A percentile compares a stretch with the other conserved stretches of the same genome.
These are phyloP conservation scores for Buxus sempervirens DNA, from an alignment of 164 flowering plant species.

Conservation along the genomic window DNA sequence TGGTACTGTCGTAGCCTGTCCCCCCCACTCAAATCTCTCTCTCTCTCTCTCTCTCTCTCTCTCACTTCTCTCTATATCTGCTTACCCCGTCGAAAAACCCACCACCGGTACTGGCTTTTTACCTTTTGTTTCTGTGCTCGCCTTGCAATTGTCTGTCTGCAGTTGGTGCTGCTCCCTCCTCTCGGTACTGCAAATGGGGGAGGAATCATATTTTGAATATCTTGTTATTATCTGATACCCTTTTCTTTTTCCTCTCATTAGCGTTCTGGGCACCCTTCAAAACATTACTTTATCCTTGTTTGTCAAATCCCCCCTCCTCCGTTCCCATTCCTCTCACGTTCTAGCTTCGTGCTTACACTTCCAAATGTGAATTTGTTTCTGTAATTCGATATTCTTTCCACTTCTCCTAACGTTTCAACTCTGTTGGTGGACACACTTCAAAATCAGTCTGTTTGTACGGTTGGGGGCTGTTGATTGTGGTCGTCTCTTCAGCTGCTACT, in stretches of 20 bases:
- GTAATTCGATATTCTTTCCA: constrained; percentile 30
- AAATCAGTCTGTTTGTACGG: constrained; percentile 1
- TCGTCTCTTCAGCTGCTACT: too few relatives aligned
- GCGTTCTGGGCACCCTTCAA: constrained; percentile 17
- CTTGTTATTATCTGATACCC: constrained; percentile 58
- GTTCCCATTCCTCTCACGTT: constrained; percentile 14
- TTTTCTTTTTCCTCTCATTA: constrained; percentile 17
- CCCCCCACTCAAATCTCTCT: constrained; percentile 42
- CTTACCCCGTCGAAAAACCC: constrained; percentile 26
- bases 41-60: neutral
- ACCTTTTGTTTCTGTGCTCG: constrained; percentile 43
- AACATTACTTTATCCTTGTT: constrained; percentile 23
- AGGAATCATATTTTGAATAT: constrained; percentile 60
- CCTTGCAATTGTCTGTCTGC: constrained; percentile 53
- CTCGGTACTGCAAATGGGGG: constrained; percentile 58
- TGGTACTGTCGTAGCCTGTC: constrained; percentile 48
- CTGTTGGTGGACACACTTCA: constrained; percentile 18
- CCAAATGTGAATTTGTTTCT: constrained; percentile 17
- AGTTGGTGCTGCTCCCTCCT: neutral
- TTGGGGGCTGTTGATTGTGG: constrained; percentile 11
- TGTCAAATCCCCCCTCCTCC: constrained; percentile 13
- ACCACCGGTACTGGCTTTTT: constrained; percentile 41
- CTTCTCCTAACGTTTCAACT: constrained; percentile 20
- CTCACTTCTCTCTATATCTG: too few relatives aligned
- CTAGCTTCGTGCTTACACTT: constrained; percentile 21